Percentiles rank a stretch among this genome's conserved stretches.
These are phyloP conservation scores for Pseudoturritis turrita DNA, from an alignment of 345 rosid genomes.

Conservation along the genomic window DNA sequence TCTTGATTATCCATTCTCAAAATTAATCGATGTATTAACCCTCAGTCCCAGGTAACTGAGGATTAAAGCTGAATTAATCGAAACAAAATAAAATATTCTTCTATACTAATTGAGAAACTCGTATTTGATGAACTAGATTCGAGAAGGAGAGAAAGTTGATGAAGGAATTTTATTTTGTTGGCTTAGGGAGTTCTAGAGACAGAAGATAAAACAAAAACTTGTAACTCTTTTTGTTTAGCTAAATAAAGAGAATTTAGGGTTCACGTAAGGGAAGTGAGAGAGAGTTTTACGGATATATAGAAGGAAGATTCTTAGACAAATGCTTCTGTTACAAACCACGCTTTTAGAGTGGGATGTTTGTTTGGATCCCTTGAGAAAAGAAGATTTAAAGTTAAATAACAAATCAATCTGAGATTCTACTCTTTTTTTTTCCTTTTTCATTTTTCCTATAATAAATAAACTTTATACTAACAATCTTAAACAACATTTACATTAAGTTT, in stretches of 20 bases:
- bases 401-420: slow-evolving; percentile 6
- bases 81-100: background rate
- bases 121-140: background rate
- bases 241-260: slow-evolving; percentile 23
- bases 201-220: slow-evolving; percentile 7
- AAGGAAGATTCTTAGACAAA: slow-evolving; percentile 22
- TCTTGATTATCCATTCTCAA: slow-evolving; percentile 19
- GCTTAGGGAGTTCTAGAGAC: slow-evolving; percentile 6
- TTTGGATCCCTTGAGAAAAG: background rate
- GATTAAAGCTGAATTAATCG: background rate
- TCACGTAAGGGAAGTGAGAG: slow-evolving; percentile 31
- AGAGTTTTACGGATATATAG: slow-evolving; percentile 23
- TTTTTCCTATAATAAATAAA: background rate
- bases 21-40: background rate
- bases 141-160: background rate
- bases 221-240: background rate
- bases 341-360: slow-evolving; percentile 33
- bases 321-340: slow-evolving; percentile 27
- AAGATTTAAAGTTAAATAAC: background rate
- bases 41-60: background rate
- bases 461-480: too few relatives aligned
- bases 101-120: background rate
- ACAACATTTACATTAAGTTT: too few relatives aligned
- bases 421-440: background rate
- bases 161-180: background rate